These are phyloP conservation scores for Ampelocalamus luodianensis DNA, from an alignment of 176 grass and related monocot genomes.

Conservation along the genomic window DNA sequence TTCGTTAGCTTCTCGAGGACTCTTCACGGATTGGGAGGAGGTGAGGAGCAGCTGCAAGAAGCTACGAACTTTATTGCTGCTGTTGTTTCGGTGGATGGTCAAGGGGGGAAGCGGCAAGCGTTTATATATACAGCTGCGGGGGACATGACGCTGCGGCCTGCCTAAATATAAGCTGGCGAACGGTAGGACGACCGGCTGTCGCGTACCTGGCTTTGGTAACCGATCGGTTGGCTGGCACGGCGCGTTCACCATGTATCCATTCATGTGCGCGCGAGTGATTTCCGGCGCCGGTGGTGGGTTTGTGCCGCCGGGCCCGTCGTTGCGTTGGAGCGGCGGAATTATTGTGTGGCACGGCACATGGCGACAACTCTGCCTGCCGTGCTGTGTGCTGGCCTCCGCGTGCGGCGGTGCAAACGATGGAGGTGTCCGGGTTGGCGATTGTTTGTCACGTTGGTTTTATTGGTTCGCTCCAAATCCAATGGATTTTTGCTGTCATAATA, in stretches of 20 bases:
- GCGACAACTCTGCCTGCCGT: background rate
- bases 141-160: background rate
- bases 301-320: background rate
- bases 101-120: background rate
- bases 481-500: too few species aligned
- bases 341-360: conserved; percentile 7
- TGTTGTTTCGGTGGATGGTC: background rate
- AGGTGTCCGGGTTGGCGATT: background rate
- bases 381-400: background rate
- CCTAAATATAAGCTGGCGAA: conserved; percentile 9
- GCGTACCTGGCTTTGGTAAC: conserved; percentile 7
- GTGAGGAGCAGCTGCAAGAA: background rate
- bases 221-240: background rate
- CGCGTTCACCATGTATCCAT: background rate
- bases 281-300: conserved; percentile 10
- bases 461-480: too few species aligned
- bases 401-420: background rate
- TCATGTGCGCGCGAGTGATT: conserved; percentile 6
- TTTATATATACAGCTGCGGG: conserved; percentile 32
- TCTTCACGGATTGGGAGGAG: background rate
- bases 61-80: background rate
- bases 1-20: background rate
- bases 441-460: background rate
- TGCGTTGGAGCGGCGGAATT: conserved; percentile 25
- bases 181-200: conserved; percentile 30